phyloP scores from a whole-genome alignment of 257 asterid genomes.

The Primulina eburnea region DNA sequence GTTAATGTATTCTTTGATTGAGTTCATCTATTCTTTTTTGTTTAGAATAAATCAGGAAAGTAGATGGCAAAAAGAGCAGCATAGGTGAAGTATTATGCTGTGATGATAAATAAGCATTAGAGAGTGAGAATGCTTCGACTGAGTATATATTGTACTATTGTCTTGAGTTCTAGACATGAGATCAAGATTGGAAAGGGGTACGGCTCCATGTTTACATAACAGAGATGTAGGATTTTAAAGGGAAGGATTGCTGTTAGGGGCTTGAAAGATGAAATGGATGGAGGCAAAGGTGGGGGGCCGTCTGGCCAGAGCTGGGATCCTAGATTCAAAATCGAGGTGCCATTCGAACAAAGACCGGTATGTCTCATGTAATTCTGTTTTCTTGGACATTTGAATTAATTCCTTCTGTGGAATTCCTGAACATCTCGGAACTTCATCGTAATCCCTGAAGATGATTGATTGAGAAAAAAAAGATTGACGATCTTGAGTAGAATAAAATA shows the following conservation, averaged over 20 bases:
- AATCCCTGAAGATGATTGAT: not conserved
- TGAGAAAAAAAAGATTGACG: no score
- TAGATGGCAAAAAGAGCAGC: no score
- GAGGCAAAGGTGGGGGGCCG: slow-evolving; percentile 43
- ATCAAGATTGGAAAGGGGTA: not conserved
- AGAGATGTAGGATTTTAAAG: not conserved
- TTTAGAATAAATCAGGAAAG: no score
- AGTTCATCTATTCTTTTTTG: no score
- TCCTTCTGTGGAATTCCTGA: not conserved
- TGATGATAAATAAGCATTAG: no score
- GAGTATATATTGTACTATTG: no score
- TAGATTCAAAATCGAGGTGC: slow-evolving; percentile 79
- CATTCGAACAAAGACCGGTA: slow-evolving; percentile 90
- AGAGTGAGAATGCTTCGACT: not conserved
- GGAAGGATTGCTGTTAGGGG: not conserved
- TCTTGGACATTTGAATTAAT: not conserved
- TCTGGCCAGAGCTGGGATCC: slow-evolving; percentile 84
- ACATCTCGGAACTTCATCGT: not conserved
- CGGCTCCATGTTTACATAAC: not conserved
- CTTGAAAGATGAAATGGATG: slow-evolving; percentile 30
- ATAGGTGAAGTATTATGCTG: no score
- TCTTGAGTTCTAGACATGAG: not conserved
- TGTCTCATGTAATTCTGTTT: slow-evolving; percentile 3
- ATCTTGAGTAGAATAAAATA: no score
- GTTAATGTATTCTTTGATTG: no score